Conservation (phyloP, 768 basidiomycete species). For the Rhizopogon vulgaris region DNA sequence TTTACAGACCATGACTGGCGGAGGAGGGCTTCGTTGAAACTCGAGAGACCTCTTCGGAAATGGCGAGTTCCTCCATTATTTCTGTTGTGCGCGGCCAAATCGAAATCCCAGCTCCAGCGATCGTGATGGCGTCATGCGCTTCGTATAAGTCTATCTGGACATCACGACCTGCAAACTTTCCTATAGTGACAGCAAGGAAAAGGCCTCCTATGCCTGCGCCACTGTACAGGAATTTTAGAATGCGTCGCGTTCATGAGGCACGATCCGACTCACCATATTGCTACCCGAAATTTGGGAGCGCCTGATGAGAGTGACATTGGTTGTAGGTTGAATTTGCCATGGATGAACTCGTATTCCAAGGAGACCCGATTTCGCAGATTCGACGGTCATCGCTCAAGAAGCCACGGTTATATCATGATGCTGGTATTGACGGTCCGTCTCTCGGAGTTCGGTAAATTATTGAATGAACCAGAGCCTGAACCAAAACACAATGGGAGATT, state of each 20-base stretch:
- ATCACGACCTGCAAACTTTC: constrained; percentile 17
- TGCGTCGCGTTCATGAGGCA: not conserved
- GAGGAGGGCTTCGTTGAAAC: constrained; percentile 11
- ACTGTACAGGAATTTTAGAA: not conserved
- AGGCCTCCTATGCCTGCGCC: constrained; percentile 31
- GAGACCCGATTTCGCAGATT: too few relatives aligned
- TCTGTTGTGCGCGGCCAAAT: constrained; percentile 41
- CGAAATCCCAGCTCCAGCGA: constrained; percentile 34
- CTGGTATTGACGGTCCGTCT: too few relatives aligned
- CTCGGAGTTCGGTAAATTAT: too few relatives aligned
- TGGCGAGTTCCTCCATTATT: constrained; percentile 34
- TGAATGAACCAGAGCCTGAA: too few relatives aligned
- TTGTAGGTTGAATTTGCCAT: not conserved
- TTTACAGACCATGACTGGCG: not conserved
- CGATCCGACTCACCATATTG: not conserved
- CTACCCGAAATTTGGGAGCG: constrained; percentile 4
- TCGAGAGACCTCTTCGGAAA: constrained; percentile 17
- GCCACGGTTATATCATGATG: too few relatives aligned
- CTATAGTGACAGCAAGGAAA: constrained; percentile 29
- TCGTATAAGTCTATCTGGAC: constrained; percentile 38
- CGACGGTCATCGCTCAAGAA: too few relatives aligned
- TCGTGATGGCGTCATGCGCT: constrained; percentile 29
- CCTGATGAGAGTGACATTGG: not conserved
- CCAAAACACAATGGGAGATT: too few relatives aligned
- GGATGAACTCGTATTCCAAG: too few relatives aligned